Percentiles rank a stretch among this genome's conserved stretches.
phyloP scores from a whole-genome alignment of 331 rosid genomes.

The Stylosanthes scabra region DNA sequence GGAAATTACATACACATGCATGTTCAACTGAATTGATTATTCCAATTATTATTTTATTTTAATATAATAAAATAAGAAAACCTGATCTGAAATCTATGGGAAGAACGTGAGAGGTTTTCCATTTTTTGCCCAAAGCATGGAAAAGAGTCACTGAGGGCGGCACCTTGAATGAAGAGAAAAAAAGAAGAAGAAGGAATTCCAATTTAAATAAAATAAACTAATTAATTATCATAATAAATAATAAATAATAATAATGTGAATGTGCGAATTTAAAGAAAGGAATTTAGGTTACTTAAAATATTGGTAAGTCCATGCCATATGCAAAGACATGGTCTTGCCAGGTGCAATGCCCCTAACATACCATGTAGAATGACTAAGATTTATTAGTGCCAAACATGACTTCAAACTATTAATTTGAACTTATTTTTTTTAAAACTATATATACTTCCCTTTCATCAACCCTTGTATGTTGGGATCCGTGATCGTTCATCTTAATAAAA shows the following conservation, averaged over 20 bases:
- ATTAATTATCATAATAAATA: too few relatives aligned
- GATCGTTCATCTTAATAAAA: conserved; percentile 7
- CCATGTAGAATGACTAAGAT: conserved; percentile 37
- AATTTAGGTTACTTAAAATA: conserved; percentile 22
- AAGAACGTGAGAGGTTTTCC: conserved; percentile 42
- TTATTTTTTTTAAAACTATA: too few relatives aligned
- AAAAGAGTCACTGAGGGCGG: conserved; percentile 47
- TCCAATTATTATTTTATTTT: background rate
- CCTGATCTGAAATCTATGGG: conserved; percentile 8
- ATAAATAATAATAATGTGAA: too few relatives aligned
- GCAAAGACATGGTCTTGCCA: conserved; percentile 56
- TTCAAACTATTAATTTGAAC: conserved; percentile 23
- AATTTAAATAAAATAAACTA: background rate
- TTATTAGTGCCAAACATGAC: background rate
- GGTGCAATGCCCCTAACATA: conserved; percentile 61
- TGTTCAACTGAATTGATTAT: conserved; percentile 29
- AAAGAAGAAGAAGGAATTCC: background rate
- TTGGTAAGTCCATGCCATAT: conserved; percentile 51
- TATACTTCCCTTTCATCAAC: conserved; percentile 42
- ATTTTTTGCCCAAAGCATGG: conserved; percentile 30
- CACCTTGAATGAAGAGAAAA: conserved; percentile 55
- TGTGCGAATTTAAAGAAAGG: conserved; percentile 1
- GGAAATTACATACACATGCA: conserved; percentile 26
- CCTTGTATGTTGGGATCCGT: conserved; percentile 36
- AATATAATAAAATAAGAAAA: background rate